A percentile compares a stretch with the other conserved stretches of the same genome.
Conservation (phyloP, 2,329 filamentous ascomycete genomes). For the Zopfia rhizophila region DNA sequence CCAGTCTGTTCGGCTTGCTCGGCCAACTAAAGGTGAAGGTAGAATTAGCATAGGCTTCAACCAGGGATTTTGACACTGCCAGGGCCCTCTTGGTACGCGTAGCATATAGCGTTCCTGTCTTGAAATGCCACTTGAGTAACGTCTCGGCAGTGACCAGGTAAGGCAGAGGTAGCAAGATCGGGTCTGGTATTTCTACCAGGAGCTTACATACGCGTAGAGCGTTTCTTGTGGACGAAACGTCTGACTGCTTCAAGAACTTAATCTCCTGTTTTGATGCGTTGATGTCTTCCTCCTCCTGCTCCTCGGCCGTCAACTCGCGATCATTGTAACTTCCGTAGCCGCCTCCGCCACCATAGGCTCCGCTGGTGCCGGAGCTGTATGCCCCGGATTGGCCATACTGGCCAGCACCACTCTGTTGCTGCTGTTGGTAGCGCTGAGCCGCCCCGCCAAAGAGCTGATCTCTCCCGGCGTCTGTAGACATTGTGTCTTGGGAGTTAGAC, state of each 20-base stretch:
- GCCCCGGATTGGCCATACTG: conserved; percentile 31
- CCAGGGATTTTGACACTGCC: no score
- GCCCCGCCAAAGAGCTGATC: conserved; percentile 73
- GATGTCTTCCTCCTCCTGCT: conserved; percentile 79
- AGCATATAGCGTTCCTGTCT: no score
- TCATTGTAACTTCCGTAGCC: conserved; percentile 65
- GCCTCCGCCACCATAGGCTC: conserved; percentile 33
- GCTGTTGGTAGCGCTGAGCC: conserved; percentile 59
- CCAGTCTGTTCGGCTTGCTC: conserved; percentile 77
- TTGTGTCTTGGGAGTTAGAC: conserved; percentile 60
- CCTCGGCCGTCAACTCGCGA: conserved; percentile 83
- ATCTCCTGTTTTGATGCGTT: conserved; percentile 79
- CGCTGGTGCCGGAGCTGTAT: conserved; percentile 29
- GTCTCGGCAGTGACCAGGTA: no score
- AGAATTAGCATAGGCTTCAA: no score
- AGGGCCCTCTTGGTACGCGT: no score
- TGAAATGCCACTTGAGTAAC: no score
- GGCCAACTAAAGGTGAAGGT: no score
- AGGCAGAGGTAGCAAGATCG: no score
- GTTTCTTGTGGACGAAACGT: conserved; percentile 77
- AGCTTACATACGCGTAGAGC: conserved; percentile 71
- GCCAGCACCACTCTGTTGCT: conserved; percentile 43
- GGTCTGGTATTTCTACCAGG: no score
- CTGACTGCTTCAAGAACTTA: conserved; percentile 78
- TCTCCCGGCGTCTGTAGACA: conserved; percentile 64